phyloP scores from a whole-genome alignment of 164 flowering plant species.

The Stephania cephalantha region DNA sequence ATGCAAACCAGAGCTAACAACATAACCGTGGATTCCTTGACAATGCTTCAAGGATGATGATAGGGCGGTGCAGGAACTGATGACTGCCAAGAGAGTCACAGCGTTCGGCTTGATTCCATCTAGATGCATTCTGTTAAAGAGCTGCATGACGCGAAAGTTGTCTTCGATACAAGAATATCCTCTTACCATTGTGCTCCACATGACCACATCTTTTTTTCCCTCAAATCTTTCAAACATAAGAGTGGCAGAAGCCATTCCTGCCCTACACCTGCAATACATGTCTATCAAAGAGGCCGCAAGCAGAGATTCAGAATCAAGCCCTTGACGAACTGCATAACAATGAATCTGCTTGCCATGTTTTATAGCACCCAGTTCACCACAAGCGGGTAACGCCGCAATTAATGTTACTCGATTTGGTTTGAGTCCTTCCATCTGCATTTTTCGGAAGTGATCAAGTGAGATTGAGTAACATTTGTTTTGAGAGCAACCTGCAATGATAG shows the following conservation, averaged over 20 bases:
- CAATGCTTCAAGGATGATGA: slow-evolving; percentile 32
- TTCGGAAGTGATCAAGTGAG: slow-evolving; percentile 36
- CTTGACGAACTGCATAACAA: slow-evolving; percentile 41
- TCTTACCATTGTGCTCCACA: slow-evolving; percentile 53
- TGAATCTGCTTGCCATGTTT: slow-evolving; percentile 47
- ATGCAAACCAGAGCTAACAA: slow-evolving; percentile 18
- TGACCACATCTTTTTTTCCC: slow-evolving; percentile 35
- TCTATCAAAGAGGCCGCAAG: slow-evolving; percentile 41
- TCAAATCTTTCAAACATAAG: slow-evolving; percentile 30
- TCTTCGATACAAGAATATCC: slow-evolving; percentile 27
- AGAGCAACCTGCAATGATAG: slow-evolving; percentile 45
- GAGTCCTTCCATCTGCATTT: slow-evolving; percentile 42
- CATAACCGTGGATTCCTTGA: slow-evolving; percentile 36
- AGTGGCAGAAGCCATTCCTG: slow-evolving; percentile 16
- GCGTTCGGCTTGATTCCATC: slow-evolving; percentile 45
- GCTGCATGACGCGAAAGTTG: slow-evolving; percentile 25
- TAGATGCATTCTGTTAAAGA: slow-evolving; percentile 36
- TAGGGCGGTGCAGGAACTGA: slow-evolving; percentile 29
- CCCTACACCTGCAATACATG: slow-evolving; percentile 31
- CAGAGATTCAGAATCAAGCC: slow-evolving; percentile 30
- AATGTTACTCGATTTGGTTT: slow-evolving; percentile 50
- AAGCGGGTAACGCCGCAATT: slow-evolving; percentile 40
- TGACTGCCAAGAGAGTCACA: slow-evolving; percentile 40
- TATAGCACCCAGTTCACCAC: slow-evolving; percentile 23
- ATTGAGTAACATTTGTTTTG: slow-evolving; percentile 17